Percentiles rank a stretch among this genome's conserved stretches.
phyloP scores from a whole-genome alignment of 225 moss, liverwort and hornwort genomes.

The Pleurozium schreberi region DNA sequence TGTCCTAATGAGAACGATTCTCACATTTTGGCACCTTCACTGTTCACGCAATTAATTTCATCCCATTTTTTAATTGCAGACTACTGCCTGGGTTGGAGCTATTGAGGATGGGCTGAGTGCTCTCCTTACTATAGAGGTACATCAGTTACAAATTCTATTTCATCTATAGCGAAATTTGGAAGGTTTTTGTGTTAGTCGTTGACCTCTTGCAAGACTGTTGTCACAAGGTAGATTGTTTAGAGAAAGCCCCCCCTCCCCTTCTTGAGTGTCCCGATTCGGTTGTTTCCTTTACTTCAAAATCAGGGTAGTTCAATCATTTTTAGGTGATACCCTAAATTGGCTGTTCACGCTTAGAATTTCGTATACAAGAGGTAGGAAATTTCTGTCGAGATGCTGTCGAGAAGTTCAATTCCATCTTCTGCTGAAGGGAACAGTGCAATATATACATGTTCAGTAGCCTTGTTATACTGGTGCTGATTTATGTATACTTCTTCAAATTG shows the following conservation, averaged over 20 bases:
- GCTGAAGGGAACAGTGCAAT: not conserved
- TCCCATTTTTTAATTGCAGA: slow-evolving; percentile 31
- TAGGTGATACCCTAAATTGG: not conserved
- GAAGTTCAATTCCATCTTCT: not conserved
- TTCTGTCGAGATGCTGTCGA: not conserved
- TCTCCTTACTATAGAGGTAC: slow-evolving; percentile 81
- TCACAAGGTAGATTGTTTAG: not conserved
- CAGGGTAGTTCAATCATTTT: not conserved
- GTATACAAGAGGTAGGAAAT: not conserved
- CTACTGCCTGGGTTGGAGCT: slow-evolving; percentile 79
- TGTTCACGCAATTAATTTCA: not conserved
- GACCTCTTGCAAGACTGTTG: not conserved
- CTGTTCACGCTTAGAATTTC: not conserved
- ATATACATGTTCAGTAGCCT: not conserved
- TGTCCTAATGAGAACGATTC: not conserved
- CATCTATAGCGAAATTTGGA: not conserved
- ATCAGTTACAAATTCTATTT: not conserved
- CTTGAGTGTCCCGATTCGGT: not conserved
- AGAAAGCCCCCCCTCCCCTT: not conserved
- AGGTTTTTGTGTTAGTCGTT: not conserved
- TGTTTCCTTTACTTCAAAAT: not conserved
- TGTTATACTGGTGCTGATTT: not conserved
- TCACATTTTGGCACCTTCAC: not conserved
- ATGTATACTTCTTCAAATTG: not conserved
- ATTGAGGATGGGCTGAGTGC: slow-evolving; percentile 74